Evolutionary conservation across 2,329 filamentous ascomycete species (phyloP).

Genomic region (Monosporascus ibericus): DNA sequence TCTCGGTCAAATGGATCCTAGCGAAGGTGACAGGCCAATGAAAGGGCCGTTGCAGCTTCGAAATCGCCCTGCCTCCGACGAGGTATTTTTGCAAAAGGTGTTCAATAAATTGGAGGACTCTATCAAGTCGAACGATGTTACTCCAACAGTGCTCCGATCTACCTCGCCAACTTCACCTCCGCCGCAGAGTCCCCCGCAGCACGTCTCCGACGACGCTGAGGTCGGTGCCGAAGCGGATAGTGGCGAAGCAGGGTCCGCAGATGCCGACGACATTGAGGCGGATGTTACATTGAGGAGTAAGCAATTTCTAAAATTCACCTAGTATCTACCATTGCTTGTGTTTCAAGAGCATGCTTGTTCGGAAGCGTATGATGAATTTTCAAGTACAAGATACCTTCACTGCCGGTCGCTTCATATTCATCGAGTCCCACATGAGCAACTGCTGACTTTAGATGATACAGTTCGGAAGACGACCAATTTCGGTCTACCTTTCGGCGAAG

Average conservation of each 20-base stretch:
- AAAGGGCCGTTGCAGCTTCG: slow-evolving; percentile 48
- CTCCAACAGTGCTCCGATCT: slow-evolving; percentile 37
- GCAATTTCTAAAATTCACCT: neutral
- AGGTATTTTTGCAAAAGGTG: slow-evolving; percentile 45
- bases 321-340: too few relatives aligned
- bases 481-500: slow-evolving; percentile 20
- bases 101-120: slow-evolving; percentile 47
- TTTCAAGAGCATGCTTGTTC: too few relatives aligned
- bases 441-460: slow-evolving; percentile 2
- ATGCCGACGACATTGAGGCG: neutral
- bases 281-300: neutral
- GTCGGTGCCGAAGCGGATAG: slow-evolving; percentile 1
- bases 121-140: slow-evolving; percentile 37
- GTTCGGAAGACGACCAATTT: slow-evolving; percentile 20
- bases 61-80: slow-evolving; percentile 51
- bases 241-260: neutral
- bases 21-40: slow-evolving; percentile 38
- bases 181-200: neutral
- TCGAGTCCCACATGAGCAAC: too few relatives aligned
- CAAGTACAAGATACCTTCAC: too few relatives aligned
- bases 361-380: too few relatives aligned
- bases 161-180: neutral
- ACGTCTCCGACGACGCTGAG: slow-evolving; percentile 1
- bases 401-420: too few relatives aligned
- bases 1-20: slow-evolving; percentile 28